Evolutionary conservation across 495 filamentous ascomycete species (phyloP).

Genomic region (Neurospora sp.): DNA sequence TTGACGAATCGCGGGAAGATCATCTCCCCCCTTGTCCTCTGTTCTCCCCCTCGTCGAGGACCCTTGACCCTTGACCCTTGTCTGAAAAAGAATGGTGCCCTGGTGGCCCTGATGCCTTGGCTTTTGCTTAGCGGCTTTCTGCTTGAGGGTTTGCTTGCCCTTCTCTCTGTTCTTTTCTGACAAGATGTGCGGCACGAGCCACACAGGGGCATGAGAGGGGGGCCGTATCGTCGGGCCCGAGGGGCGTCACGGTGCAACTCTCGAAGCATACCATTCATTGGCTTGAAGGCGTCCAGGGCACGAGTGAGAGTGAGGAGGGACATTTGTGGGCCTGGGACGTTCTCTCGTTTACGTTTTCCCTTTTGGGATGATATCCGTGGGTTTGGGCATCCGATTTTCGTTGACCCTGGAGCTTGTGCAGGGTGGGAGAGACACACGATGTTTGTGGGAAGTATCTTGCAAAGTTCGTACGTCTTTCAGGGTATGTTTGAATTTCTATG

Average conservation of each 20-base stretch:
- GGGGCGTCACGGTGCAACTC: neutral
- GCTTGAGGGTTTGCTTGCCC: neutral
- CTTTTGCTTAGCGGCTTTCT: neutral
- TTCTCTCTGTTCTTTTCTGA: neutral
- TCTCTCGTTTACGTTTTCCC: neutral
- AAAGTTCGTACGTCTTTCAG: neutral
- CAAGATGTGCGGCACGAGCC: neutral
- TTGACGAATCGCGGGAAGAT: neutral
- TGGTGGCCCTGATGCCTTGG: neutral
- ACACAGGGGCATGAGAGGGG: neutral
- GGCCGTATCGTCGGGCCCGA: neutral
- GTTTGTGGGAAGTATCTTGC: neutral
- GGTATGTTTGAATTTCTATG: neutral
- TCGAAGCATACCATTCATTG: neutral
- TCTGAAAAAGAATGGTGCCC: neutral
- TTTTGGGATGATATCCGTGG: neutral
- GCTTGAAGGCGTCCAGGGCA: neutral
- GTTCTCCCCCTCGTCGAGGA: neutral
- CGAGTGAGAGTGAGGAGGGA: neutral
- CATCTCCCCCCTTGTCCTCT: neutral
- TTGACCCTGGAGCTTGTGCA: neutral
- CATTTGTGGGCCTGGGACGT: neutral
- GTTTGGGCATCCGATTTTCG: neutral
- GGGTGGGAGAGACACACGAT: neutral
- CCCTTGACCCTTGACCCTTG: neutral